Percentiles rank a stretch among this genome's conserved stretches.
These are phyloP conservation scores for Lizanozyma gosingica DNA, from an alignment of 1,139 yeast genomes.

Conservation along the genomic window DNA sequence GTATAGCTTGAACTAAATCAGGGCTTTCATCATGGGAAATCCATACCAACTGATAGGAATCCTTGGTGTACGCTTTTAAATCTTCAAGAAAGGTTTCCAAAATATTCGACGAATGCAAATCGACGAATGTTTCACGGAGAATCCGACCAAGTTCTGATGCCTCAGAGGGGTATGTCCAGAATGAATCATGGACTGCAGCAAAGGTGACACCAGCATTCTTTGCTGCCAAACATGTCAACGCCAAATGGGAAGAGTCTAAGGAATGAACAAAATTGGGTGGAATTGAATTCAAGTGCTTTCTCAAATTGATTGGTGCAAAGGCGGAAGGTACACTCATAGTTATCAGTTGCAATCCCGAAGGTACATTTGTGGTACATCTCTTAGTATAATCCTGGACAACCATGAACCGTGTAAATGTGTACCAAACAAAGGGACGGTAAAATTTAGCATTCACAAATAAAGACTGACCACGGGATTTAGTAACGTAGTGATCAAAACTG, in stretches of 20 bases:
- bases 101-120: conserved; percentile 22
- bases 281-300: conserved; percentile 28
- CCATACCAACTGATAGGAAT: conserved; percentile 29
- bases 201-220: conserved; percentile 15
- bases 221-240: conserved; percentile 26
- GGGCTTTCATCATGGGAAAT: conserved; percentile 13
- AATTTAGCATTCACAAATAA: not conserved
- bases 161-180: conserved; percentile 33
- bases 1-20: not conserved
- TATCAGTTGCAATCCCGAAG: conserved; percentile 21
- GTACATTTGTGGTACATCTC: conserved; percentile 8
- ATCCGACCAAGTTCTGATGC: conserved; percentile 19
- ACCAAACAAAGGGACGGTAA: not conserved
- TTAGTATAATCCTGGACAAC: conserved; percentile 30
- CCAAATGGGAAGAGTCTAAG: conserved; percentile 32
- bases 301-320: conserved; percentile 17
- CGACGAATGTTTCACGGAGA: conserved; percentile 26
- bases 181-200: conserved; percentile 38
- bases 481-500: too few relatives aligned
- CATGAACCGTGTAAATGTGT: conserved; percentile 31
- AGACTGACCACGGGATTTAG: conserved; percentile 5
- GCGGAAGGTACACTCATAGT: conserved; percentile 11
- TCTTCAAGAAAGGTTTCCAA: conserved; percentile 19
- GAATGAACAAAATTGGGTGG: conserved; percentile 42
- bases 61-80: conserved; percentile 14